Base-by-base conservation (phyloP, 2,329 filamentous ascomycete species). In the Hypoxylon sp. region DNA sequence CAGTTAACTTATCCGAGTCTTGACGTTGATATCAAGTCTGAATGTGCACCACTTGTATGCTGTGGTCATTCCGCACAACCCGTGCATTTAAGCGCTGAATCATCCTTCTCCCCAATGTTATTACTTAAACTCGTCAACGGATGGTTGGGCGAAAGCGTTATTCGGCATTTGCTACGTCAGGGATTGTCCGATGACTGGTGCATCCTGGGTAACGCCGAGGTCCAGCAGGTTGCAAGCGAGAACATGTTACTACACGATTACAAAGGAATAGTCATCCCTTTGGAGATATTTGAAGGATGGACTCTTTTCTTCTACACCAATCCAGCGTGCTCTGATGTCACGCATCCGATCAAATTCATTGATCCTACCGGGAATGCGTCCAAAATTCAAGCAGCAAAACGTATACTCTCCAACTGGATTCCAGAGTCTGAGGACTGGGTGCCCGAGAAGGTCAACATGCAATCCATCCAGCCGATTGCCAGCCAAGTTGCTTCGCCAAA, bases 181-280 rank as follows among this genome's bases (percentile, higher is more conserved):
- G 16, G 16, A 27, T 30, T 67, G 14, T 34, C 63, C 1, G n/a
- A 34, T 4, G 34, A 51, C 19, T 63, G 59, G 63, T 4, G 16
- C 9, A 21, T 63, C 14, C 14, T 67, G 11, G 45, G 29, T 2
- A 6, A 27, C 16, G 7, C 14, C 30, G 45, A 54, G 7, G 34
- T 47, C 5, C 47, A 14, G 5, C 5, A 59, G 21, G 29, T n/a
- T 45, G 50, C 54, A 11, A 27, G 21, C 9, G 14, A 60, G 37
- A 34, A 54, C 1, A 37, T 56, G 21, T 7, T 60, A 27, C 46
- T 63, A 2, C 14, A 48, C 16, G 21, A 55, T 23, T 54, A 37
- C 37, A 30, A 30, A 8, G 59, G 59, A 8, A 63, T 58, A 23
- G 25, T 63, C 21, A 56, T 67, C 23, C 60, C 46, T 25, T 8